Percentiles rank a stretch among this genome's conserved stretches.
phyloP scores from a whole-genome alignment of 495 filamentous ascomycete species.

The Tirmania nivea region DNA sequence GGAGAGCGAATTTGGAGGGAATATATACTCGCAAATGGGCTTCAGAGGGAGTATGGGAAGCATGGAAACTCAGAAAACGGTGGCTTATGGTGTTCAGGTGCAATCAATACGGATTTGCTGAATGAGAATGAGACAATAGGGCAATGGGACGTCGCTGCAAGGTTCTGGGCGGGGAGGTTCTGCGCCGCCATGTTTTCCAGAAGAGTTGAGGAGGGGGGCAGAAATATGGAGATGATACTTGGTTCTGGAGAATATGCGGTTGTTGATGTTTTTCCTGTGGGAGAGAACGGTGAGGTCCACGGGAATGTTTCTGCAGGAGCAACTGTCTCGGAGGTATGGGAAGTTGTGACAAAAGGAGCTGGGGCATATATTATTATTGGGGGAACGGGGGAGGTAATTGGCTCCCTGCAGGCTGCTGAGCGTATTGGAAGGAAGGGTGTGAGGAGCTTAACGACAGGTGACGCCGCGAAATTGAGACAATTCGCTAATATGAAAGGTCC shows the following conservation, averaged over 20 bases:
- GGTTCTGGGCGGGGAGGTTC: conserved; percentile 13
- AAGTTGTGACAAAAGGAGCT: conserved; percentile 5
- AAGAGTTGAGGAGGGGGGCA: not conserved
- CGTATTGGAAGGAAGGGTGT: not conserved
- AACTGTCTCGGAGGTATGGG: conserved; percentile 7
- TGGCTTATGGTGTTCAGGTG: conserved; percentile 4
- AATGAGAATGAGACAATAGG: conserved; percentile 8
- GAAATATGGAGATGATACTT: not conserved
- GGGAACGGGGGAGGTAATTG: conserved; percentile 9
- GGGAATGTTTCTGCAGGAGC: not conserved
- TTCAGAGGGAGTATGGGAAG: not conserved
- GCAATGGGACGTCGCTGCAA: conserved; percentile 8
- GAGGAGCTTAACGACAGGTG: not conserved
- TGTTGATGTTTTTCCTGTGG: conserved; percentile 1
- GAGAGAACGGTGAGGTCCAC: conserved; percentile 4
- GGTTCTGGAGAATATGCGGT: conserved; percentile 5
- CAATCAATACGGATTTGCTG: conserved; percentile 2
- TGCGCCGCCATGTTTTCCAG: conserved; percentile 1
- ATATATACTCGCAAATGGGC: conserved; percentile 2
- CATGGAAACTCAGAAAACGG: not conserved
- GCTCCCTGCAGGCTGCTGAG: conserved; percentile 2
- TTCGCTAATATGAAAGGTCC: not conserved
- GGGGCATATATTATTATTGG: conserved; percentile 8
- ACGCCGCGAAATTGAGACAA: not conserved
- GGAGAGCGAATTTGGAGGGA: conserved; percentile 12